A percentile compares a stretch with the other conserved stretches of the same genome.
phyloP scores from a whole-genome alignment of 2,329 filamentous ascomycete species.

The Pochonia chlamydosporia region DNA sequence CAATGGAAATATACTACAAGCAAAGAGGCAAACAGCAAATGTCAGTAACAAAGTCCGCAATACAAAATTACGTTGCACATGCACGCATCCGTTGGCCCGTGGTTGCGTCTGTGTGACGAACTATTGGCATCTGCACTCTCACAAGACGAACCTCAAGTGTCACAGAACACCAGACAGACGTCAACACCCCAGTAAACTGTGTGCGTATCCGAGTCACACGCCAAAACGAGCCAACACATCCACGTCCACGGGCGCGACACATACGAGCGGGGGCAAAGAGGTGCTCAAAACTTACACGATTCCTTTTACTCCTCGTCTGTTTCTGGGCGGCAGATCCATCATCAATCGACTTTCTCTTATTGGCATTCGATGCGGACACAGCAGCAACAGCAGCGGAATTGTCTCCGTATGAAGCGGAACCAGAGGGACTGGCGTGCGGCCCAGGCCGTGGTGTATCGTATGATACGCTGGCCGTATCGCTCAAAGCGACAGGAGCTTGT shows the following conservation, averaged over 20 bases:
- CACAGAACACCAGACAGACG: not conserved
- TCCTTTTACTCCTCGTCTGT: slow-evolving; percentile 55
- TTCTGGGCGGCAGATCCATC: slow-evolving; percentile 38
- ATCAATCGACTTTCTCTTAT: slow-evolving; percentile 34
- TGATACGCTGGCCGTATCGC: slow-evolving; percentile 22
- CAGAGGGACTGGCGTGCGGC: slow-evolving; percentile 26
- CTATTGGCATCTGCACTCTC: not conserved
- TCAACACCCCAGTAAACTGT: not conserved
- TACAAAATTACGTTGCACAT: not conserved
- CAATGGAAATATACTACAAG: slow-evolving; percentile 53
- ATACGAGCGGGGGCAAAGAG: not conserved
- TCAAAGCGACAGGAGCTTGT: slow-evolving; percentile 28
- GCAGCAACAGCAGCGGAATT: slow-evolving; percentile 37
- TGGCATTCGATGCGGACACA: slow-evolving; percentile 14
- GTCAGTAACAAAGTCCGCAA: not conserved
- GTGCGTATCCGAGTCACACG: not conserved
- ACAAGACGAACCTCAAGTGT: not conserved
- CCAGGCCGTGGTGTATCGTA: slow-evolving; percentile 27
- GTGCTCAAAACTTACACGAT: slow-evolving; percentile 40
- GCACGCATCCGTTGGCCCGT: not conserved
- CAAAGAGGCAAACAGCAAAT: slow-evolving; percentile 5
- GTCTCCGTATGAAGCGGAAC: slow-evolving; percentile 39
- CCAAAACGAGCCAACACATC: not conserved
- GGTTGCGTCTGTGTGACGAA: not conserved
- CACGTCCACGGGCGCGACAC: not conserved